These are phyloP conservation scores for Leccinum sublutescens DNA, from an alignment of 768 basidiomycete genomes.

Conservation along the genomic window DNA sequence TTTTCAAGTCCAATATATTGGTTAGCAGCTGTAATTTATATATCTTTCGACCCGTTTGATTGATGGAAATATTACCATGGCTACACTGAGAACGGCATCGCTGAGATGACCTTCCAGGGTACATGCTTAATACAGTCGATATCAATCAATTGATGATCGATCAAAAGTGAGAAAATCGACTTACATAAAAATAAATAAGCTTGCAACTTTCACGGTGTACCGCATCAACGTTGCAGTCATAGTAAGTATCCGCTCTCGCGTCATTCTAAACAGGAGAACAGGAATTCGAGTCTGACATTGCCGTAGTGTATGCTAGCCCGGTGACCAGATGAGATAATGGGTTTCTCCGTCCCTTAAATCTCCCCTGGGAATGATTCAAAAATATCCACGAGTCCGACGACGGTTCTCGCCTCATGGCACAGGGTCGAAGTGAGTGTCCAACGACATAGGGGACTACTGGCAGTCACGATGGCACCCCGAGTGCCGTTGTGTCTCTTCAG, in stretches of 20 bases:
- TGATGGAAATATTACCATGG: background rate
- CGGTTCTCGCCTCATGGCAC: background rate
- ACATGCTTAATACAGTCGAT: background rate
- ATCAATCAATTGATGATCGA: background rate
- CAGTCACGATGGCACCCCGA: background rate
- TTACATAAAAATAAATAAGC: background rate
- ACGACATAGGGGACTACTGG: background rate
- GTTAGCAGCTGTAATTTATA: background rate
- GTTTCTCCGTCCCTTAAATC: background rate
- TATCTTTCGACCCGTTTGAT: background rate
- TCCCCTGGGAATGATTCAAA: background rate
- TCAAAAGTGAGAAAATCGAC: background rate
- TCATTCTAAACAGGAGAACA: background rate
- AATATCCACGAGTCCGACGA: background rate
- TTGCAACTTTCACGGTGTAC: background rate
- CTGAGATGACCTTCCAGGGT: background rate
- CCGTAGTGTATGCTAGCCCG: background rate
- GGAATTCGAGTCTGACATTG: background rate
- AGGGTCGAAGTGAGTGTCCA: background rate
- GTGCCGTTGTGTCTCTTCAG: background rate
- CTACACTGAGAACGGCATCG: background rate
- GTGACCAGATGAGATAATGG: too few species aligned
- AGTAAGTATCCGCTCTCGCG: background rate
- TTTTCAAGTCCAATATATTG: background rate
- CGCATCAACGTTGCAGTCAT: background rate